Percentiles rank a stretch among this genome's conserved stretches.
Evolutionary conservation across 73 alveolate genomes (phyloP).

Genomic region (Paramecium tetraurelia): DNA sequence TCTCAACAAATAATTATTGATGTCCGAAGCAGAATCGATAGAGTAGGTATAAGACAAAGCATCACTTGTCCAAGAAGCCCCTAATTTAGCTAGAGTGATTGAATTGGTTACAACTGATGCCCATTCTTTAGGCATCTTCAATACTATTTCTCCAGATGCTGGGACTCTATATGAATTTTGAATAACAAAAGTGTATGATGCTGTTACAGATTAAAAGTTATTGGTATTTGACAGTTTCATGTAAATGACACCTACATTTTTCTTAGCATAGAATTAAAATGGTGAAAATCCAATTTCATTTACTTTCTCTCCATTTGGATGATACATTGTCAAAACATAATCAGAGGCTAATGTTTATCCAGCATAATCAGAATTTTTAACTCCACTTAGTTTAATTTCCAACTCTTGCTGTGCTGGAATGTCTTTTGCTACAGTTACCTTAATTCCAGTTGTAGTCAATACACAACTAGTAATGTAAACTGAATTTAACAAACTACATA

Average conservation of each 20-base stretch:
- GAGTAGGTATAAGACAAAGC: background rate
- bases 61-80: slow-evolving; percentile 27
- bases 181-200: slow-evolving; percentile 7
- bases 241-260: background rate
- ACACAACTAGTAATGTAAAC: slow-evolving; percentile 9
- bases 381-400: background rate
- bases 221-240: slow-evolving; percentile 23
- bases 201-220: slow-evolving; percentile 17
- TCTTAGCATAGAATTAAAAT: background rate
- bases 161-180: background rate
- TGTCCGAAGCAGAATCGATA: background rate
- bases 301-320: slow-evolving; percentile 9
- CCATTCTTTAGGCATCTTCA: slow-evolving; percentile 30
- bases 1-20: background rate
- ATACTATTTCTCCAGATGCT: background rate
- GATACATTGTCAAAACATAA: background rate
- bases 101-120: background rate
- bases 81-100: background rate
- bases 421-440: background rate
- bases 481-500: background rate
- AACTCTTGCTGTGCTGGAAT: background rate
- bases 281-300: background rate
- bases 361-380: background rate
- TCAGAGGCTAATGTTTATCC: background rate
- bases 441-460: background rate